phyloP scores from a whole-genome alignment of 2,329 filamentous ascomycete genomes.

The Exophiala oligosperma region DNA sequence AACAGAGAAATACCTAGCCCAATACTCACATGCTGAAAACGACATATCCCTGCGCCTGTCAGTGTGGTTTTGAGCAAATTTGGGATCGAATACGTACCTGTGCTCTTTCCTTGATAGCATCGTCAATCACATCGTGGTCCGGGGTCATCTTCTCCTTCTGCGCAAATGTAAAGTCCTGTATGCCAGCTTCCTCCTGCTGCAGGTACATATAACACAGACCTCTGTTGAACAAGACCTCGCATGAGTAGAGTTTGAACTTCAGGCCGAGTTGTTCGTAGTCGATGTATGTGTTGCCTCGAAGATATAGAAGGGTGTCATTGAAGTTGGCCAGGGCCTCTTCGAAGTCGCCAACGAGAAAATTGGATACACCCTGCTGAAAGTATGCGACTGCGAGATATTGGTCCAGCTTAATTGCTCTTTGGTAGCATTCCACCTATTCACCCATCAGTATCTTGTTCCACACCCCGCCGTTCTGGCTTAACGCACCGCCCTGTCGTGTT shows the following conservation, averaged over 20 bases:
- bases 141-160: slow-evolving; percentile 95
- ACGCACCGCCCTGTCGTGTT: slow-evolving; percentile 86
- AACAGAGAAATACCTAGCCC: neutral
- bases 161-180: slow-evolving; percentile 88
- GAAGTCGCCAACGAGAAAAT: slow-evolving; percentile 95
- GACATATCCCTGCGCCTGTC: slow-evolving; percentile 73
- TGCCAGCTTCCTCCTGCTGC: slow-evolving; percentile 83
- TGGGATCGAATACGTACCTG: slow-evolving; percentile 61
- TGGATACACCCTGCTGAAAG: slow-evolving; percentile 97
- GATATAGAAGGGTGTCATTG: slow-evolving; percentile 93
- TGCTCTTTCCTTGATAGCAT: slow-evolving; percentile 89
- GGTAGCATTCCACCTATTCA: slow-evolving; percentile 84
- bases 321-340: slow-evolving; percentile 97
- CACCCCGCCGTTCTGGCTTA: slow-evolving; percentile 5
- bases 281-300: slow-evolving; percentile 94
- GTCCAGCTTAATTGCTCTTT: slow-evolving; percentile 84
- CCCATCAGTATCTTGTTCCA: slow-evolving; percentile 15
- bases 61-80: neutral
- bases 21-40: slow-evolving; percentile 62
- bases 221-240: slow-evolving; percentile 95
- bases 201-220: slow-evolving; percentile 97
- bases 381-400: slow-evolving; percentile 97
- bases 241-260: slow-evolving; percentile 95
- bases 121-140: slow-evolving; percentile 96
- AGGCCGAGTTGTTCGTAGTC: slow-evolving; percentile 96